Evolutionary conservation across 1,284 basidiomycete species (phyloP), one percentile per base, ranked within the genome.

Genomic region (Austroboletus novae-zelandiae): DNA sequence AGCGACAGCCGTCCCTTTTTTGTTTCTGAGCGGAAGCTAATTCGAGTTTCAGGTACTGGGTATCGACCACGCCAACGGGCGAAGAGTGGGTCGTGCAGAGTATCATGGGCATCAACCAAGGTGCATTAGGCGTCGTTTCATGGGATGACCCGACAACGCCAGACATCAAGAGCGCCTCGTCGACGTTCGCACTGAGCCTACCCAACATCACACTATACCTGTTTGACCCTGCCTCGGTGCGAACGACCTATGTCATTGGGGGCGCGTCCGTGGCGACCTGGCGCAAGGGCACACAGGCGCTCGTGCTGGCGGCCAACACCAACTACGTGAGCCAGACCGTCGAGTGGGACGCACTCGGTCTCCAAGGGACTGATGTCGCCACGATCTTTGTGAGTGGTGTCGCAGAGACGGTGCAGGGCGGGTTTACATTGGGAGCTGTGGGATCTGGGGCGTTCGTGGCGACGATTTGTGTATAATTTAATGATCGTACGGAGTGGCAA

Each of bases 31-130:
- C 0, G 5, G 11, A 6, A 3, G 30, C 37, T 27, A 27, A 20
- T 15, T 10, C 20, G 9, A 34, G 3, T 23, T 2, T 25, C 52
- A 86, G 84, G 15, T 88, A 86, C 58, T 89, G 88, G 87, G 65
- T 74, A 58, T 72, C 81, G 5, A 27, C 25, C 25, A 68, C 66
- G 27, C 88, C 87, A 0, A 87, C 83, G 2, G 85, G 85, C 3
- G 71, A 76, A 51, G 87, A 91, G 59, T 88, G 80, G 62, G 71
- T 85, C 9, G 76, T 87, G 4, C 71, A 86, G 66, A 78, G 74
- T 54, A 74, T 86, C 29, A 60, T 89, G 15, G 81, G 77, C 0
- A 81, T 89, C 60, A 89, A 87, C 57, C 86, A 89, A 49, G 86
- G 88, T 14, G 83, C 74, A 7, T 66, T 81, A 11, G 84, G 84